Percentiles rank a stretch among this genome's conserved stretches.
phyloP scores from a whole-genome alignment of 2,329 filamentous ascomycete genomes.

The Fusarium anguioides region DNA sequence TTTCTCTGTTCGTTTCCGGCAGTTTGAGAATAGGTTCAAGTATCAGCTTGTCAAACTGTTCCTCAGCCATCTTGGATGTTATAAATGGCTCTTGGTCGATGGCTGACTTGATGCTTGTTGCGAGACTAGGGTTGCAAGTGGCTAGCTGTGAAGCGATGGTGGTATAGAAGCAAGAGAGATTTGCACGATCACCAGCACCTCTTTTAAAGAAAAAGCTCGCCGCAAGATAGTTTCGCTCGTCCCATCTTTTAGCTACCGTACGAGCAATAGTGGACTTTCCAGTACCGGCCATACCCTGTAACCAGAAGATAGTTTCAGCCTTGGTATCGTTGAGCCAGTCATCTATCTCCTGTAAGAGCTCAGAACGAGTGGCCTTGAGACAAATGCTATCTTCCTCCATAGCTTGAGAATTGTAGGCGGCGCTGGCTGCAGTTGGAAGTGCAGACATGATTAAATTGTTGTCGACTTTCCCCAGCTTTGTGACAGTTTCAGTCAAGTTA shows the following conservation, averaged over 20 bases:
- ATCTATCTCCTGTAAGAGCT: slow-evolving; percentile 44
- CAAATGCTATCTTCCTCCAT: slow-evolving; percentile 51
- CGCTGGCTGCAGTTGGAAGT: slow-evolving; percentile 38
- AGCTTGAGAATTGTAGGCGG: slow-evolving; percentile 50
- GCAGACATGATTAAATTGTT: neutral
- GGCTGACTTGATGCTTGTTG: slow-evolving; percentile 40
- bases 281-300: slow-evolving; percentile 1
- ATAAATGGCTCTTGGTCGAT: slow-evolving; percentile 7
- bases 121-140: neutral
- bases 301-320: slow-evolving; percentile 3
- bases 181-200: neutral
- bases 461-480: neutral
- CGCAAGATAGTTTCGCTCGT: neutral
- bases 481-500: neutral
- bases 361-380: slow-evolving; percentile 45
- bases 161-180: slow-evolving; percentile 48
- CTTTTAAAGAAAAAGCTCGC: slow-evolving; percentile 7
- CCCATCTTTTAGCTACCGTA: neutral
- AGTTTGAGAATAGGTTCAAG: neutral
- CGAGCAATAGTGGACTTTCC: slow-evolving; percentile 7
- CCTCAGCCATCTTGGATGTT: neutral
- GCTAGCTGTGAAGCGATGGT: slow-evolving; percentile 53
- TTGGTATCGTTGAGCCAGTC: neutral
- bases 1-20: rapidly evolving
- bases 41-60: slow-evolving; percentile 30